A percentile compares a stretch with the other conserved stretches of the same genome.
Evolutionary conservation across 352 stramenopile species (phyloP).

Genomic region (Pythium sukuiense): DNA sequence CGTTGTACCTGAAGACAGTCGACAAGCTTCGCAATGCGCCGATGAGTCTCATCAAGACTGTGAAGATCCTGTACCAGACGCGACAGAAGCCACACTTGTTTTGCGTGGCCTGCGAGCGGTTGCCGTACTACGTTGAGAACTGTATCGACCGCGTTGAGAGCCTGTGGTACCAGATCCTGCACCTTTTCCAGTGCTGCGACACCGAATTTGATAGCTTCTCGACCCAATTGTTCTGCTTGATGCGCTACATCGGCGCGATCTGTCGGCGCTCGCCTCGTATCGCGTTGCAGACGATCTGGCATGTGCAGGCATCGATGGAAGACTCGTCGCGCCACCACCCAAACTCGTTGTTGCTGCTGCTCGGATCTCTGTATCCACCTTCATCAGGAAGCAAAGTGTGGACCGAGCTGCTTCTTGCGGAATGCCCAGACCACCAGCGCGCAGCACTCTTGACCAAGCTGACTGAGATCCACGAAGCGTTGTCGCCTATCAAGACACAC

Average conservation of each 20-base stretch:
- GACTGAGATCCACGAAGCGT: conserved; percentile 33
- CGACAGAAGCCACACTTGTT: conserved; percentile 68
- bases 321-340: conserved; percentile 56
- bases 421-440: conserved; percentile 62
- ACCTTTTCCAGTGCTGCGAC: conserved; percentile 76
- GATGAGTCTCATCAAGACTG: conserved; percentile 77
- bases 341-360: conserved; percentile 57
- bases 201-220: conserved; percentile 44
- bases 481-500: conserved; percentile 43
- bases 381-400: conserved; percentile 39
- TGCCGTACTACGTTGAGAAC: conserved; percentile 76
- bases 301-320: conserved; percentile 62
- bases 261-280: conserved; percentile 70
- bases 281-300: conserved; percentile 79
- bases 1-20: conserved; percentile 45
- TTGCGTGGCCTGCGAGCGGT: conserved; percentile 55
- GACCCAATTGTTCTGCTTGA: conserved; percentile 64
- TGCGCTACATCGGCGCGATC: conserved; percentile 68
- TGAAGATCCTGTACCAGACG: conserved; percentile 84
- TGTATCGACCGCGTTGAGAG: conserved; percentile 74
- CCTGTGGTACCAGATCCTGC: conserved; percentile 79
- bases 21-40: conserved; percentile 48
- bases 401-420: conserved; percentile 56
- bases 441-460: conserved; percentile 47
- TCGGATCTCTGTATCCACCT: conserved; percentile 64